Percentiles rank a stretch among this genome's conserved stretches.
These are phyloP conservation scores for Paramecium primaurelia DNA, from an alignment of 73 alveolate species.

Conservation along the genomic window DNA sequence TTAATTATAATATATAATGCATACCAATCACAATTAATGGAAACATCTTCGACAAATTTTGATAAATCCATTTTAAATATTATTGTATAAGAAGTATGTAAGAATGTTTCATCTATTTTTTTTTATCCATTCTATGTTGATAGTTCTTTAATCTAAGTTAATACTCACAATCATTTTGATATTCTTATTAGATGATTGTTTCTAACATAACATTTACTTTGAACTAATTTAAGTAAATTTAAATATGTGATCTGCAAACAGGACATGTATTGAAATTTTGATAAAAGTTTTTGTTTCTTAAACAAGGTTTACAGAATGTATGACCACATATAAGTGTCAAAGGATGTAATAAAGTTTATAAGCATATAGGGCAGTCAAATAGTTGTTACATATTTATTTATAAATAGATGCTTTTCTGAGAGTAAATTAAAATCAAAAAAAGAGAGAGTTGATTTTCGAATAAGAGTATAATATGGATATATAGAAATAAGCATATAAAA, in stretches of 20 bases:
- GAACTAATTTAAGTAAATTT: neutral
- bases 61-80: neutral
- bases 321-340: conserved; percentile 59
- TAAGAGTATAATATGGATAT: neutral
- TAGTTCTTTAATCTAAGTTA: neutral
- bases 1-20: neutral
- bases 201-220: conserved; percentile 11
- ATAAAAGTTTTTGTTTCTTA: neutral
- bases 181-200: neutral
- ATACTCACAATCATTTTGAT: neutral
- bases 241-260: neutral
- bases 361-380: conserved; percentile 36
- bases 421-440: neutral
- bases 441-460: neutral
- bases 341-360: conserved; percentile 25
- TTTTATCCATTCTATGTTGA: neutral
- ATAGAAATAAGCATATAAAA: too few species aligned
- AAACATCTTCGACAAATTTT: neutral
- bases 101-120: neutral
- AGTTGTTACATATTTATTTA: neutral
- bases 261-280: neutral
- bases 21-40: conserved; percentile 16
- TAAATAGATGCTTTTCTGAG: neutral
- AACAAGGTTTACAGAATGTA: conserved; percentile 55
- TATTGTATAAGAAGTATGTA: neutral